Conservation (phyloP, 345 rosid species). For the Linum trigynum region DNA sequence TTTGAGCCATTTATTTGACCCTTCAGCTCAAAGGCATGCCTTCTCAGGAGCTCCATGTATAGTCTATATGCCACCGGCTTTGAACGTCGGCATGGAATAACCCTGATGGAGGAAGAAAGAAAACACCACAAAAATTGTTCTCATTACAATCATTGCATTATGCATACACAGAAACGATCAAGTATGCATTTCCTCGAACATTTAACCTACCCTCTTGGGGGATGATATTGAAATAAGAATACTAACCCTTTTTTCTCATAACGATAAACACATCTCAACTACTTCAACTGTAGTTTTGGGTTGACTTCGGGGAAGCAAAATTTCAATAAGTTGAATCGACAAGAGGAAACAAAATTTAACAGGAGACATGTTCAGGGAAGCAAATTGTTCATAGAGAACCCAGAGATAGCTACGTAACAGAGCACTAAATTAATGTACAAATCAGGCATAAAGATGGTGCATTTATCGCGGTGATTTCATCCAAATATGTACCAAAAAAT, state of each 20-base stretch:
- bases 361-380: not conserved
- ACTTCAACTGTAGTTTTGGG: not conserved
- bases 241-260: no score
- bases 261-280: not conserved
- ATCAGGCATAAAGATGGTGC: not conserved
- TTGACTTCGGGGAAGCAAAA: not conserved
- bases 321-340: not conserved
- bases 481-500: no score
- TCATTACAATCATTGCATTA: not conserved
- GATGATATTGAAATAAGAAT: no score
- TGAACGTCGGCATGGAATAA: constrained; percentile 1
- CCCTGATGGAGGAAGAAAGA: constrained; percentile 1
- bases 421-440: not conserved
- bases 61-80: constrained; percentile 3
- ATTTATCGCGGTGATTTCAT: no score
- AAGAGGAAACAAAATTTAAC: not conserved
- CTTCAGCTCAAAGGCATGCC: constrained; percentile 2
- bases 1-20: not conserved
- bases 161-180: not conserved
- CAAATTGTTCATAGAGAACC: not conserved
- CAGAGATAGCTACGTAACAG: not conserved
- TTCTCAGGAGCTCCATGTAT: constrained; percentile 1
- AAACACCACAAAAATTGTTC: not conserved
- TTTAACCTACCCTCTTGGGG: not conserved
- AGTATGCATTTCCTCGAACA: not conserved